These are phyloP conservation scores for Haematococcus sp. DNA, from an alignment of 139 green algal species.

Conservation along the genomic window DNA sequence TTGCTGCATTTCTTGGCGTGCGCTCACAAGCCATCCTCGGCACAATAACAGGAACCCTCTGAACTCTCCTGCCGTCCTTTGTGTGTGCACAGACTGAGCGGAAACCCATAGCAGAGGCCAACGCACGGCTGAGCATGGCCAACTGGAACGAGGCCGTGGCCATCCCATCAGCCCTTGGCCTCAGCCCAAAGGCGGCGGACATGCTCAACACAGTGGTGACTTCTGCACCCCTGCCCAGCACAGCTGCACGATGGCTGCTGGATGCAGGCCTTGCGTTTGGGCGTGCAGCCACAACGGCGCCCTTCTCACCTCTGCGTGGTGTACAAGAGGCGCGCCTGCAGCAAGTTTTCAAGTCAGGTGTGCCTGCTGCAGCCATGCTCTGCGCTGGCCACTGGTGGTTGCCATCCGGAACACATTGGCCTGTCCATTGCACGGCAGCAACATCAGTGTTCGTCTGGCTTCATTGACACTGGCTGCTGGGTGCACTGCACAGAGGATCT, in stretches of 20 bases:
- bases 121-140: conserved; percentile 77
- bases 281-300: not conserved
- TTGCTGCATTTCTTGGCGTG: not conserved
- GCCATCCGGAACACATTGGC: no score
- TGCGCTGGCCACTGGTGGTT: conserved; percentile 33
- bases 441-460: no score
- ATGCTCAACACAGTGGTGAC: conserved; percentile 13
- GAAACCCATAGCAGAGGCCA: conserved; percentile 68
- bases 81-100: conserved; percentile 54
- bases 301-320: not conserved
- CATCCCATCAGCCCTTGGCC: conserved; percentile 76
- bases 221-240: not conserved
- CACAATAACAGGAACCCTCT: not conserved
- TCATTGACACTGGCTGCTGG: no score
- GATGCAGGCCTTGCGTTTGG: not conserved
- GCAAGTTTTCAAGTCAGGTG: no score
- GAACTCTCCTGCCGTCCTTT: no score
- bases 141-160: conserved; percentile 88
- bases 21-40: not conserved
- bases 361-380: conserved; percentile 50
- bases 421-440: no score
- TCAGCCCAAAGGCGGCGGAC: conserved; percentile 62
- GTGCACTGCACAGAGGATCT: no score
- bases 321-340: not conserved
- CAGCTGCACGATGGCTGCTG: not conserved